Evolutionary conservation across 306 rosid genomes (phyloP).

Genomic region (Dryas drummondii): DNA sequence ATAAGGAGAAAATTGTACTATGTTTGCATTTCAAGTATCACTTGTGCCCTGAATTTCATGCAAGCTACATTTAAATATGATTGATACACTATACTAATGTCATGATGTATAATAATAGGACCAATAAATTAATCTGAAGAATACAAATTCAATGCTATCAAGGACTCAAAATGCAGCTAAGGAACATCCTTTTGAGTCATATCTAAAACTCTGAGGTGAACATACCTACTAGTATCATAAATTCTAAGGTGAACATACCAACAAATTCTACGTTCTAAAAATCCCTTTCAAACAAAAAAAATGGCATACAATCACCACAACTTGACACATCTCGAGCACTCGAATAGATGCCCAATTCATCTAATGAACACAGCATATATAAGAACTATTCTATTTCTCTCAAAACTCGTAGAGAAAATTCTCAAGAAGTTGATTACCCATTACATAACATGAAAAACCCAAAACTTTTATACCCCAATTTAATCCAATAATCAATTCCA

Average conservation of each 20-base stretch:
- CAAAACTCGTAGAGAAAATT: neutral
- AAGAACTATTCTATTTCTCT: neutral
- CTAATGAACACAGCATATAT: neutral
- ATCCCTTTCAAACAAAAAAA: neutral
- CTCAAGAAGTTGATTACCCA: conserved; percentile 1
- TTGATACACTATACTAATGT: neutral
- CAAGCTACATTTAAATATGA: neutral
- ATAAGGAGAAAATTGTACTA: conserved; percentile 20
- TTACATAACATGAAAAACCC: neutral
- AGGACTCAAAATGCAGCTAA: neutral
- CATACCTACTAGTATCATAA: neutral
- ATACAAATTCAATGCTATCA: neutral
- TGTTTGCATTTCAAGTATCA: neutral
- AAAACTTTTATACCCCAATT: neutral
- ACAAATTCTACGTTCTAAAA: neutral
- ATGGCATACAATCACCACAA: neutral
- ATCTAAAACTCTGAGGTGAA: too few relatives aligned
- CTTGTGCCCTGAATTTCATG: neutral
- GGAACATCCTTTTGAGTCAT: neutral
- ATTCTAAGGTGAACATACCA: neutral
- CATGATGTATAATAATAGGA: neutral
- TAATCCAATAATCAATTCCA: conserved; percentile 3
- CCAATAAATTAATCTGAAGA: neutral
- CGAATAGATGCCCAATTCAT: conserved; percentile 7
- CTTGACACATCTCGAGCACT: neutral